Conservation (phyloP, 768 basidiomycete species). For the Boletus pseudopeckii region DNA sequence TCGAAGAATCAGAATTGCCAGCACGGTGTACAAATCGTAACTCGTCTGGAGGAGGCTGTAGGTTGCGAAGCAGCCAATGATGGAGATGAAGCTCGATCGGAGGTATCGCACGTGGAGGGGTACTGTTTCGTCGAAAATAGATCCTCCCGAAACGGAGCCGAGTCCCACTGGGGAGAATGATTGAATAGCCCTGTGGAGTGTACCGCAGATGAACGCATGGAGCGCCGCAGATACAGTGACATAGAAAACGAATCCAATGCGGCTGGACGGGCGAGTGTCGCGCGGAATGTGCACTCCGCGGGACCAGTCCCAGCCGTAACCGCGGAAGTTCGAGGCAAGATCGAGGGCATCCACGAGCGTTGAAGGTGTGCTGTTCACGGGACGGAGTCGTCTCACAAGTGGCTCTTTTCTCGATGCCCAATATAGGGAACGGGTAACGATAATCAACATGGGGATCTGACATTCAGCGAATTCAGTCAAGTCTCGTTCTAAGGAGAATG, state of each 20-base stretch:
- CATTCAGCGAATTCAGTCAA: background rate
- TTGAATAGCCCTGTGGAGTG: background rate
- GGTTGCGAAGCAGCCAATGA: background rate
- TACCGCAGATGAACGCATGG: background rate
- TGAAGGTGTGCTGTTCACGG: background rate
- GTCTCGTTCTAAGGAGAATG: background rate
- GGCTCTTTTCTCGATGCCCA: background rate
- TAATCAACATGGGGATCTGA: background rate
- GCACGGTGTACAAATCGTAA: conserved; percentile 25
- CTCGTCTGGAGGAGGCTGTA: conserved; percentile 31
- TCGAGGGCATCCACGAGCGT: background rate
- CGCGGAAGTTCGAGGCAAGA: background rate
- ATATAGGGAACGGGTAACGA: background rate
- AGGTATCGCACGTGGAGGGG: background rate
- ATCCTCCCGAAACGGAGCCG: background rate
- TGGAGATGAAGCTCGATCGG: background rate
- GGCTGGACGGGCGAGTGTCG: background rate
- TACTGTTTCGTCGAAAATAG: background rate
- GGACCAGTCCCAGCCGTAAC: background rate
- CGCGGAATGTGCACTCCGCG: background rate
- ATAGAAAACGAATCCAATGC: background rate
- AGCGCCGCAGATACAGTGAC: background rate
- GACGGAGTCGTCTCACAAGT: background rate
- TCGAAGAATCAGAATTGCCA: conserved; percentile 16
- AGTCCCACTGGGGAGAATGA: background rate